A percentile compares a stretch with the other conserved stretches of the same genome.
These are phyloP conservation scores for Kazachstania sp. DNA, from an alignment of 1,139 yeast genomes.

Conservation along the genomic window DNA sequence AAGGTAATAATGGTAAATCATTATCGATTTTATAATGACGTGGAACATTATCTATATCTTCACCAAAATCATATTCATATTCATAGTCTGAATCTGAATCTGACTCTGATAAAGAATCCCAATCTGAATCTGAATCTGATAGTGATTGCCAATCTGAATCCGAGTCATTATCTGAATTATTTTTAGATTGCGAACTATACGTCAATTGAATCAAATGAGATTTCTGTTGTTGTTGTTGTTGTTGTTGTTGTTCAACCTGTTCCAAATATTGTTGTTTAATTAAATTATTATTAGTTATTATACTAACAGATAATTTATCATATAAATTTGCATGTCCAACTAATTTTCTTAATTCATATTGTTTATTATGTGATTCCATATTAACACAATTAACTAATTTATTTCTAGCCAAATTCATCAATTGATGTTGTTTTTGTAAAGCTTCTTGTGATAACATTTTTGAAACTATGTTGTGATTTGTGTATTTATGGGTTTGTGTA, in stretches of 20 bases:
- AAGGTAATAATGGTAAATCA: not conserved
- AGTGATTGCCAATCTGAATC: not conserved
- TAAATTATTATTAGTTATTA: constrained; percentile 4
- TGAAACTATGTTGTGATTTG: not conserved
- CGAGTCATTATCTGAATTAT: constrained; percentile 10
- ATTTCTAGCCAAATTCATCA: constrained; percentile 3
- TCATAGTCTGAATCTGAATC: constrained; percentile 7
- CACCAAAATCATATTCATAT: constrained; percentile 1
- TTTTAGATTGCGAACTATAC: too few species aligned
- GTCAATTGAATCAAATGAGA: not conserved
- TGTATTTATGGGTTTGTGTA: not conserved
- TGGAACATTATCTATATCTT: not conserved
- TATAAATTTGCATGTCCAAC: constrained; percentile 29
- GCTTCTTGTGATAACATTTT: not conserved
- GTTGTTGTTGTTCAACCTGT: not conserved
- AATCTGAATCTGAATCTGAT: constrained; percentile 8
- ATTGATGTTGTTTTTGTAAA: constrained; percentile 3
- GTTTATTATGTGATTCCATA: constrained; percentile 11
- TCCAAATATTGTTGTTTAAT: not conserved
- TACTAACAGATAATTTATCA: constrained; percentile 15
- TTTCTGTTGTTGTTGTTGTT: not conserved
- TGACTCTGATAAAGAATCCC: constrained; percentile 13
- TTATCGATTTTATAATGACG: not conserved
- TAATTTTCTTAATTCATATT: constrained; percentile 20
- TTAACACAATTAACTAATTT: constrained; percentile 5